Base-by-base conservation (phyloP, 345 rosid species). In the Hibiscus tridactylites region DNA sequence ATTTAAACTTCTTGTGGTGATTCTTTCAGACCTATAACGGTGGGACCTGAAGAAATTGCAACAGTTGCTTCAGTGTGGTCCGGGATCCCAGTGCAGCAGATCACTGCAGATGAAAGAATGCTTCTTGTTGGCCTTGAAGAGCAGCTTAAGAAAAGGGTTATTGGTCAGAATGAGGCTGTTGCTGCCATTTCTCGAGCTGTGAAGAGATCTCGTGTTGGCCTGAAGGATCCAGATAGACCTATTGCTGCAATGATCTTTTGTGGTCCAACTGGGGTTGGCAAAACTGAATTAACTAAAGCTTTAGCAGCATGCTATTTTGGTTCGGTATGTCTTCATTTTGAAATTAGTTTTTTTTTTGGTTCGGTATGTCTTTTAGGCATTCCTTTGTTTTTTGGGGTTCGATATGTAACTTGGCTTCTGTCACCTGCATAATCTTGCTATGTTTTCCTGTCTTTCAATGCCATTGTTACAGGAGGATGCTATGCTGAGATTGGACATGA, bases 221-320 rank as follows among this genome's bases (percentile, higher is more conserved):
- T 95, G 75, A 90, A 89, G 73, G 93, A 95, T 81, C 97, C 99
- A 7, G 85, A 85, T 73, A 85, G 99, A 77, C 99, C 99, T 39
- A 90, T 89, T 52, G 96, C 99, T 0, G 93, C 97, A 49, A 88
- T 95, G 97, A 89, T 95, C 62, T 95, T 95, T 71, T 95, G 99
- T 77, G 99, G 99, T 57, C 99, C 97, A 46, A 95, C 99, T 31
- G 99, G 99, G 60, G 97, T 95, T 70, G 99, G 99, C 33, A 95
- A 95, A 83, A 95, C 99, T 29, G 97, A 95, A 73, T 86, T 95
- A 77, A 78, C 97, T 44, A 95, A 90, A 83, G 92, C 99, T 75
- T 69, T 95, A 71, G 97, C 99, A 52, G 89, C 84, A 44, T 76
- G 87, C 71, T 90, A 95, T 73, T 95, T 95, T 73, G 97, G 99